Conservation (phyloP, 202 grass and related monocot genomes). For the Setaria viridis region DNA sequence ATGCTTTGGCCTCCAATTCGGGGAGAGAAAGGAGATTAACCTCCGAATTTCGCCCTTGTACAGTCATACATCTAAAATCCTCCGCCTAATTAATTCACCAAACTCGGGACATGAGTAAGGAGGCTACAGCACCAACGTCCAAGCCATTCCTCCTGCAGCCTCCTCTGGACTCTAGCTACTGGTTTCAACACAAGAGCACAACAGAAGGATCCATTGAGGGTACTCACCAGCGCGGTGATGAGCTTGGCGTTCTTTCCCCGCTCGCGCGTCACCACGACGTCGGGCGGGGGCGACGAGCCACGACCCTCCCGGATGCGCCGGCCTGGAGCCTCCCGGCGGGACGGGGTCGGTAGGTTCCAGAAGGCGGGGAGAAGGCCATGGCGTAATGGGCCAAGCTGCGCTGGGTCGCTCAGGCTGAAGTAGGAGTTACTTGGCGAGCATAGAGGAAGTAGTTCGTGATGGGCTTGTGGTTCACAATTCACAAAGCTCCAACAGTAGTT, state of each 20-base stretch:
- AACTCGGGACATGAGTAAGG: neutral
- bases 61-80: neutral
- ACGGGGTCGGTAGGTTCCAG: conserved; percentile 21
- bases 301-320: neutral
- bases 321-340: neutral
- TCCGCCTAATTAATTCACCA: neutral
- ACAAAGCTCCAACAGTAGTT: too few species aligned
- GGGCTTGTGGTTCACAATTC: too few species aligned
- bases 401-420: too few species aligned
- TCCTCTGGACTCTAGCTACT: neutral
- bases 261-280: conserved; percentile 91
- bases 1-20: neutral
- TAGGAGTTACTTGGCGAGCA: too few species aligned
- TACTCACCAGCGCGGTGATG: conserved; percentile 70
- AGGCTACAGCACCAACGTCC: neutral
- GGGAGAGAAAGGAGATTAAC: neutral
- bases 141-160: neutral
- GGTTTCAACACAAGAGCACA: neutral
- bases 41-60: neutral
- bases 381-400: neutral
- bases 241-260: conserved; percentile 90
- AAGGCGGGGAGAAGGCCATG: conserved; percentile 39
- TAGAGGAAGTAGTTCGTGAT: too few species aligned
- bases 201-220: neutral
- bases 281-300: conserved; percentile 39